Evolutionary conservation across 257 asterid species (phyloP), one percentile per base, ranked within the genome.

Genomic region (Agastache rugosa): DNA sequence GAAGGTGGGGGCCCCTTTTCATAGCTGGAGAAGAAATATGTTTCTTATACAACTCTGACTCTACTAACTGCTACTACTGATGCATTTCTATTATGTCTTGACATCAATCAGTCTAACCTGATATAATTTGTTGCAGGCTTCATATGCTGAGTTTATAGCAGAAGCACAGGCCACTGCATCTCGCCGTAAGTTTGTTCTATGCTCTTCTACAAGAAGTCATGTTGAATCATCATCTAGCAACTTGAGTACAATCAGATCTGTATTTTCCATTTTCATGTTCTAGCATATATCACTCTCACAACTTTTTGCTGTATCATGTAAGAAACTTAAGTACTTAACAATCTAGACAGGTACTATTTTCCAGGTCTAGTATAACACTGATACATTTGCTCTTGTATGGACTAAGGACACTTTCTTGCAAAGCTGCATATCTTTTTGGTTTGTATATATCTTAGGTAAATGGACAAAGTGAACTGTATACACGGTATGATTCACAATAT

Each of bases 121-220:
- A 53, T 44, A 59, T 25, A 50, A 62, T 69, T 56, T 77, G 16
- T 79, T 80, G 54, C 91, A 94, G 99, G 96, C 87, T 67, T 89
- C 96, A 73, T 89, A 86, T 83, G 82, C 83, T 53, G 90, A 87
- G 73, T 90, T 90, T 81, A 80, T 86, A 54, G 81, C 81, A 68
- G 97, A 89, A 83, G 87, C 83, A 64, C 96, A 92, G 81, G 80
- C 91, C 61, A 69, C 82, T 78, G 85, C 96, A 72, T 79, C 97
- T 83, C 93, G 96, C 23, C 20, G 98, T 92, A 86, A 87, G 97
- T 82, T 82, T 65, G 34, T 74, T 44, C 20, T 68, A 12, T 39
- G 9, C 11, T 29, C 35, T 59, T 64, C 69, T 39, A 39, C 14
- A n/a, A 19, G 17, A 41, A 48, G 15, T 67, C 39, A 14, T 16